phyloP scores from a whole-genome alignment of 2,329 filamentous ascomycete genomes.

The Fusarium multiceps region DNA sequence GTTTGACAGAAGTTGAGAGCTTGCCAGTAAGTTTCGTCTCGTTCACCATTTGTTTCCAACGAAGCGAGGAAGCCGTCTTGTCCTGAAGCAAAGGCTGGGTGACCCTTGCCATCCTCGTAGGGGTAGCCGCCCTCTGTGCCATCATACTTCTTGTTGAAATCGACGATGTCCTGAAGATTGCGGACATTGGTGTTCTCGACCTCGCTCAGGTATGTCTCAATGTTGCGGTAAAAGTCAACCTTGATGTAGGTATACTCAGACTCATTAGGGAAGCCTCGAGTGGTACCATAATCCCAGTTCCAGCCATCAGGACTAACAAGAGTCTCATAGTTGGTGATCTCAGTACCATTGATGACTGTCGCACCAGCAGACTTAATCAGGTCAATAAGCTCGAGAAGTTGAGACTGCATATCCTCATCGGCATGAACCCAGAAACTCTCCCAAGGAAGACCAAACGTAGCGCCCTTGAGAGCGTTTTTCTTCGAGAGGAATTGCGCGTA shows the following conservation, averaged over 20 bases:
- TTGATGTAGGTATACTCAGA: conserved; percentile 80
- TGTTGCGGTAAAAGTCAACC: conserved; percentile 73
- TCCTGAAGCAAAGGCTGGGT: conserved; percentile 74
- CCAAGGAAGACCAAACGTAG: conserved; percentile 78
- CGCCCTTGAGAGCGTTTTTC: conserved; percentile 66
- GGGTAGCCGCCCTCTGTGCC: conserved; percentile 75
- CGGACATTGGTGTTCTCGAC: conserved; percentile 70
- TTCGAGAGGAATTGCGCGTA: conserved; percentile 68
- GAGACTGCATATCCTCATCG: conserved; percentile 63
- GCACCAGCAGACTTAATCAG: conserved; percentile 71
- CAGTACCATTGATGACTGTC: conserved; percentile 75
- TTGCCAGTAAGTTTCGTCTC: conserved; percentile 73
- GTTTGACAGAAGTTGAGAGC: conserved; percentile 71
- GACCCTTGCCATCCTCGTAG: conserved; percentile 56
- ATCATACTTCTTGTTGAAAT: conserved; percentile 72
- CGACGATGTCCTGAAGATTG: conserved; percentile 72
- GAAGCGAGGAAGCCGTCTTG: conserved; percentile 78
- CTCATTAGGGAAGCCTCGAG: conserved; percentile 73
- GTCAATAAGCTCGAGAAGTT: conserved; percentile 60
- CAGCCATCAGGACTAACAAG: conserved; percentile 74
- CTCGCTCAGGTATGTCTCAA: conserved; percentile 71
- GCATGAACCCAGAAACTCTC: conserved; percentile 75
- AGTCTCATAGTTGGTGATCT: conserved; percentile 70
- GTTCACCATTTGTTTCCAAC: conserved; percentile 68
- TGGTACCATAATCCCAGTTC: conserved; percentile 77